Conservation (phyloP, 768 basidiomycete genomes). For the Pleurotus tuber-regium region DNA sequence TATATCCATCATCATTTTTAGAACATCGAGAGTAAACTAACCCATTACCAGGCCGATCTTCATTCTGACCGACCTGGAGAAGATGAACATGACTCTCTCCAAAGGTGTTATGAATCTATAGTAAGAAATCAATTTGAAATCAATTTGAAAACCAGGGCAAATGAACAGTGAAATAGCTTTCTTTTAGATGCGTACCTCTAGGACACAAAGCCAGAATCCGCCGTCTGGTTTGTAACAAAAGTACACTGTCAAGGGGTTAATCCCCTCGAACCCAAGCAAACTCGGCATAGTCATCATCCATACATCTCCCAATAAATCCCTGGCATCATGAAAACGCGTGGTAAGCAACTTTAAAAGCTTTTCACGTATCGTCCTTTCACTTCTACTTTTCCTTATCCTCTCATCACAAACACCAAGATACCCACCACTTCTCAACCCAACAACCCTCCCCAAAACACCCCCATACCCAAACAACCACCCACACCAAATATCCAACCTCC, state of each 20-base stretch:
- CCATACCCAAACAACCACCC: conserved; percentile 60
- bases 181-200: conserved; percentile 52
- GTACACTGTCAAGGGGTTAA: conserved; percentile 71
- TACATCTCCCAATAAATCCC: conserved; percentile 38
- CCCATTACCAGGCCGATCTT: conserved; percentile 38
- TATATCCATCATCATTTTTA: neutral
- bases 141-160: neutral
- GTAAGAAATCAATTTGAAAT: neutral
- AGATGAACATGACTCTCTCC: conserved; percentile 65
- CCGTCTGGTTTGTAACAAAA: conserved; percentile 48
- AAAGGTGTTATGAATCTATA: conserved; percentile 71
- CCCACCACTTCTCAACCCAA: conserved; percentile 41
- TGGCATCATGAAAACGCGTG: conserved; percentile 23
- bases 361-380: conserved; percentile 28
- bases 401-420: conserved; percentile 34
- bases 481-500: conserved; percentile 40
- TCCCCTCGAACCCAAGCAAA: conserved; percentile 62
- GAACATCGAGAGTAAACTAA: conserved; percentile 18
- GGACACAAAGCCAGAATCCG: conserved; percentile 39
- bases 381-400: neutral
- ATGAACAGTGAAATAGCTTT: no score
- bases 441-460: conserved; percentile 37
- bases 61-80: conserved; percentile 41
- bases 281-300: conserved; percentile 80
- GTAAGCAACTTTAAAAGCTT: conserved; percentile 39